Evolutionary conservation across 768 basidiomycete species (phyloP), one percentile per base, ranked within the genome.

Genomic region (Hygrophorus russula): DNA sequence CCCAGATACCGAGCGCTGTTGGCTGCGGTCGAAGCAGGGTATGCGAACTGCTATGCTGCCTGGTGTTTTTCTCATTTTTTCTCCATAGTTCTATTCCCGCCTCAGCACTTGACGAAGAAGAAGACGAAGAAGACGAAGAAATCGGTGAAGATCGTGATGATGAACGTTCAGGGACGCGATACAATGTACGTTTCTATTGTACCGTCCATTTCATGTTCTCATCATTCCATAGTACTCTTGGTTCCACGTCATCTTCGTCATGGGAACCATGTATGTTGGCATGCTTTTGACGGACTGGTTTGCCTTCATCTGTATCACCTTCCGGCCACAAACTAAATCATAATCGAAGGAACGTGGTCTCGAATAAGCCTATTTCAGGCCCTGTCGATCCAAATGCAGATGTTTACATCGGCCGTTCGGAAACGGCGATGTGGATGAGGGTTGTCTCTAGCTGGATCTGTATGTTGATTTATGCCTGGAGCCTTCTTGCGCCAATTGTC

Each of bases 341-440:
- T n/a, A n/a, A 29, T 41, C 17, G 18, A 42, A 87, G 85, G 83
- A 88, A 89, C 51, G 69, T 87, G 35, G 76, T 86, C 17, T 78
- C 76, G 45, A 77, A 74, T 51, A 60, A 65, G 36, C 74, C 66
- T 20, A 61, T 47, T 12, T 15, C 32, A 17, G 49, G 67, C n/a
- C 60, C 69, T 35, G 57, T 56, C 0, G 70, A 78, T 47, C 71
- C 77, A n/a, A 70, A 76, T 43, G 66, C 74, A 36, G 78, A 84
- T 48, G 82, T 97, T 31, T 88, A 90, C 60, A 98, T 98, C 38
- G 96, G 96, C 13, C 80, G 93, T 30, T 93, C 91, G 4, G 88
- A 92, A 58, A 82, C 87, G 7, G 92, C 96, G 2, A 98, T 99
- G 94, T 99, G 96, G 96, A 97, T 97, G 89, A 71, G 96, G 3